Conservation (phyloP, 2,329 filamentous ascomycete species). For the Tolypocladium paradoxum region DNA sequence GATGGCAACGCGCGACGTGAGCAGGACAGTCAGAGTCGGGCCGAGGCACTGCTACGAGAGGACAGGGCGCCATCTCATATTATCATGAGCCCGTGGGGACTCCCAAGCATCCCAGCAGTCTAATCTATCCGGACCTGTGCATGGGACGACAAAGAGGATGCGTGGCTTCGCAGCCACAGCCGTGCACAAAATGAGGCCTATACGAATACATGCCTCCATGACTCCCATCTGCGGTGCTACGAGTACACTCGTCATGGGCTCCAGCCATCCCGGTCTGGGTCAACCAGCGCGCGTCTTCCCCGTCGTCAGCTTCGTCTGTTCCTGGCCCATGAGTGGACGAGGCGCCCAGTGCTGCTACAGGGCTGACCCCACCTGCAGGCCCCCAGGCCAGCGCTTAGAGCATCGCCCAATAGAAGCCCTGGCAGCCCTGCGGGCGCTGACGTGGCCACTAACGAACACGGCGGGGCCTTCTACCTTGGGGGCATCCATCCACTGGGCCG, state of each 20-base stretch:
- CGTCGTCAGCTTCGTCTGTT: constrained; percentile 1
- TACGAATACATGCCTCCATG: neutral
- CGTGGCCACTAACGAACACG: constrained; percentile 5
- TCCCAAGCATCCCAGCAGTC: neutral
- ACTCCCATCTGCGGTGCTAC: neutral
- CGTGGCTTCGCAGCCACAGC: constrained; percentile 2
- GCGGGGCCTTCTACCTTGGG: no score
- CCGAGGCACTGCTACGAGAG: neutral
- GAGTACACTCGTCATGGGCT: neutral
- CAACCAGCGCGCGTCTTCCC: neutral
- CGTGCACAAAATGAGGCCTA: neutral
- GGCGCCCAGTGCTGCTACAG: neutral
- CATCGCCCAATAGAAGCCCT: neutral
- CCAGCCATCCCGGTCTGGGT: neutral
- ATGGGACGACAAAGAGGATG: neutral
- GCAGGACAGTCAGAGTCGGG: neutral
- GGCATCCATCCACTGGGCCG: neutral
- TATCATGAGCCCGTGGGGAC: neutral
- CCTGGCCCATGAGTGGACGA: neutral
- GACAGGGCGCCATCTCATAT: neutral
- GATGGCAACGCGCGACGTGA: neutral
- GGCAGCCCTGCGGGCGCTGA: constrained; percentile 7
- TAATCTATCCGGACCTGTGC: neutral
- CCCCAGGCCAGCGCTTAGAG: constrained; percentile 2
- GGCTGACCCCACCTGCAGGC: neutral